These are phyloP conservation scores for Mycothermus thermophilus DNA, from an alignment of 495 filamentous ascomycete species.

Conservation along the genomic window DNA sequence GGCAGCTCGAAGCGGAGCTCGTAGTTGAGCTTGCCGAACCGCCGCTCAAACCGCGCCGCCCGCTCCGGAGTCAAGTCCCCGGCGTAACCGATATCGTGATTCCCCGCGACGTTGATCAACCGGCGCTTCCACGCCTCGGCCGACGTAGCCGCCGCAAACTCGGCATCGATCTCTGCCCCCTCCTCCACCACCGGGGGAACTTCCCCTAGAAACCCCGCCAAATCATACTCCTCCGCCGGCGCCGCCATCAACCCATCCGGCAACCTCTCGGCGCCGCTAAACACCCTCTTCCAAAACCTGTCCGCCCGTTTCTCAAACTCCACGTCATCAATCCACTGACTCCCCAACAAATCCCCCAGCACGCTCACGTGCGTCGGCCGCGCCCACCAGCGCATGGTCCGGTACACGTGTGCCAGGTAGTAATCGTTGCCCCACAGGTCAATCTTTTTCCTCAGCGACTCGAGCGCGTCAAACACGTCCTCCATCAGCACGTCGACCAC, in stretches of 20 bases:
- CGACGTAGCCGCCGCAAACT: constrained; percentile 29
- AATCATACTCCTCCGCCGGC: constrained; percentile 34
- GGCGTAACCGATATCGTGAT: constrained; percentile 93
- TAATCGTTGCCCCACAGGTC: constrained; percentile 89
- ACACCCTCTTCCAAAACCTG: constrained; percentile 75
- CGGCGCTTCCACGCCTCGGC: constrained; percentile 49
- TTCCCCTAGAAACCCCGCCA: constrained; percentile 37
- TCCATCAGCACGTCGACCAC: constrained; percentile 40
- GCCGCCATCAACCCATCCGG: constrained; percentile 43
- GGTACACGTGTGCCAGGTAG: constrained; percentile 87
- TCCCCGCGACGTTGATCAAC: constrained; percentile 81
- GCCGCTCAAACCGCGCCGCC: constrained; percentile 62
- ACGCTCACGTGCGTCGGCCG: constrained; percentile 78
- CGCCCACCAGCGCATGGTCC: constrained; percentile 68
- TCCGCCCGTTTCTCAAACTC: constrained; percentile 61
- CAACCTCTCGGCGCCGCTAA: constrained; percentile 52
- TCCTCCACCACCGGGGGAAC: no score
- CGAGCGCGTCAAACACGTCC: constrained; percentile 50
- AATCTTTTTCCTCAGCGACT: constrained; percentile 58
- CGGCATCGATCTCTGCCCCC: no score
- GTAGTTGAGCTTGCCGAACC: constrained; percentile 81
- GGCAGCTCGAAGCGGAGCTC: constrained; percentile 60
- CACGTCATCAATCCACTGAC: constrained; percentile 79
- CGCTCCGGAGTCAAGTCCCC: constrained; percentile 66
- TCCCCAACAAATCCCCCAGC: constrained; percentile 85